Evolutionary conservation across 2,329 filamentous ascomycete species (phyloP).

Genomic region (Diaporthe destruens): DNA sequence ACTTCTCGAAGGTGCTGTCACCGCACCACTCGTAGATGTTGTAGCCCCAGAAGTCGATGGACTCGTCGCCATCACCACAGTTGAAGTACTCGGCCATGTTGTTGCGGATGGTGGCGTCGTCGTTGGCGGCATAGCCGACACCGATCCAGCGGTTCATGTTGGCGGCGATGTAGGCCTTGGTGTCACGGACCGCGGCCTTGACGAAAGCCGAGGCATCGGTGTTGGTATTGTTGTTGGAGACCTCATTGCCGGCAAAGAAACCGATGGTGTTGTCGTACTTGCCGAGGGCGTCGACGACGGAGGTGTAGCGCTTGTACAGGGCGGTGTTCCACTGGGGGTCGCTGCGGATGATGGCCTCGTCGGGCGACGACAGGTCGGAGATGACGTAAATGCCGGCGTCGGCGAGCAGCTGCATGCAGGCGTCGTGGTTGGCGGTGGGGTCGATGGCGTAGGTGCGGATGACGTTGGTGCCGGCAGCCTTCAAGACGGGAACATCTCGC

Average conservation of each 20-base stretch:
- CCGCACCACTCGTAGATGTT: constrained; percentile 99
- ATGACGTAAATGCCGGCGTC: constrained; percentile 95
- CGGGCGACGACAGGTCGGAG: constrained; percentile 87
- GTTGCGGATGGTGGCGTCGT: constrained; percentile 85
- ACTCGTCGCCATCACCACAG: constrained; percentile 73
- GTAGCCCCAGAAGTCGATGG: constrained; percentile 99
- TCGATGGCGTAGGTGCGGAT: constrained; percentile 97
- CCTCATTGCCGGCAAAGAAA: constrained; percentile 99
- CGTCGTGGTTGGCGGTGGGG: constrained; percentile 80
- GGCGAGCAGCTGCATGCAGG: constrained; percentile 86
- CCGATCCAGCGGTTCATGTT: constrained; percentile 84
- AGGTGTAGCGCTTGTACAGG: constrained; percentile 84
- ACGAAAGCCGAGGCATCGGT: constrained; percentile 92
- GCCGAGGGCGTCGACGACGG: constrained; percentile 83
- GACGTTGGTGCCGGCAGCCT: constrained; percentile 86
- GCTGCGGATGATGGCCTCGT: constrained; percentile 86
- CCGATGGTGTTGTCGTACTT: constrained; percentile 93
- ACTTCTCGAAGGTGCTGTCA: constrained; percentile 79
- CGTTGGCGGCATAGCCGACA: constrained; percentile 96
- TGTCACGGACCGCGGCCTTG: constrained; percentile 97
- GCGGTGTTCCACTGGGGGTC: constrained; percentile 82
- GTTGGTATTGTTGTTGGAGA: constrained; percentile 90
- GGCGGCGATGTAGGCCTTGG: constrained; percentile 90
- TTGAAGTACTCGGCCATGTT: constrained; percentile 94
- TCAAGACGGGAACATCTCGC: constrained; percentile 86